Evolutionary conservation across 768 basidiomycete genomes (phyloP).

Genomic region (Crucibulum laeve): DNA sequence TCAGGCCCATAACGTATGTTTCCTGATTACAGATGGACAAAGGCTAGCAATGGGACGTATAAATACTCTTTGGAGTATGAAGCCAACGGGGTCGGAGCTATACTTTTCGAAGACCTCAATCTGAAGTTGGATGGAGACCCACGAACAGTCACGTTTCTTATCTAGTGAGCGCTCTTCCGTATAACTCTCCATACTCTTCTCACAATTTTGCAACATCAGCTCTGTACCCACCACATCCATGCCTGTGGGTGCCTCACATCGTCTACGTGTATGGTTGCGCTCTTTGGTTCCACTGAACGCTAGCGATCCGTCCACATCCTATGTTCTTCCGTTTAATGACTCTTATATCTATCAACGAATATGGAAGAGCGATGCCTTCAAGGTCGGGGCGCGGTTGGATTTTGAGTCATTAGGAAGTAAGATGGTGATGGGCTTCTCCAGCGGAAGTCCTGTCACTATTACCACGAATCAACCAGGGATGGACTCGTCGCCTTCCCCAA

Average conservation of each 20-base stretch:
- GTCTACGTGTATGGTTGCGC: conserved; percentile 61
- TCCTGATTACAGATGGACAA: conserved; percentile 40
- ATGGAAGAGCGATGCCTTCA: conserved; percentile 62
- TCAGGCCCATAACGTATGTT: conserved; percentile 1
- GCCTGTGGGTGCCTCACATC: conserved; percentile 55
- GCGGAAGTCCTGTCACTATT: conserved; percentile 34
- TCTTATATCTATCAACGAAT: conserved; percentile 61
- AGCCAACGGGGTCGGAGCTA: conserved; percentile 53
- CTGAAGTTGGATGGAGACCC: conserved; percentile 54
- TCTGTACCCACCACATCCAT: conserved; percentile 50
- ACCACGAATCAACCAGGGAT: conserved; percentile 9
- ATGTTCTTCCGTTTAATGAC: conserved; percentile 35
- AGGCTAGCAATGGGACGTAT: conserved; percentile 38
- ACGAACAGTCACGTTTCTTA: conserved; percentile 47
- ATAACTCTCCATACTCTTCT: not conserved
- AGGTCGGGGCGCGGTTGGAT: conserved; percentile 51
- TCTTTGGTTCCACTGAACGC: conserved; percentile 31
- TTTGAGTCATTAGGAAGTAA: conserved; percentile 47
- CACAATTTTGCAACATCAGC: conserved; percentile 24
- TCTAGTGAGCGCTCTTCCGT: conserved; percentile 43
- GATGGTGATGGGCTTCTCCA: conserved; percentile 45
- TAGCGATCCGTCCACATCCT: conserved; percentile 22
- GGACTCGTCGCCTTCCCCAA: not conserved
- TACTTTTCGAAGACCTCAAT: conserved; percentile 48
- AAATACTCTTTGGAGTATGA: conserved; percentile 62